A percentile compares a stretch with the other conserved stretches of the same genome.
Evolutionary conservation across 1,284 basidiomycete species (phyloP).

Genomic region (Cryptococcus sp.): DNA sequence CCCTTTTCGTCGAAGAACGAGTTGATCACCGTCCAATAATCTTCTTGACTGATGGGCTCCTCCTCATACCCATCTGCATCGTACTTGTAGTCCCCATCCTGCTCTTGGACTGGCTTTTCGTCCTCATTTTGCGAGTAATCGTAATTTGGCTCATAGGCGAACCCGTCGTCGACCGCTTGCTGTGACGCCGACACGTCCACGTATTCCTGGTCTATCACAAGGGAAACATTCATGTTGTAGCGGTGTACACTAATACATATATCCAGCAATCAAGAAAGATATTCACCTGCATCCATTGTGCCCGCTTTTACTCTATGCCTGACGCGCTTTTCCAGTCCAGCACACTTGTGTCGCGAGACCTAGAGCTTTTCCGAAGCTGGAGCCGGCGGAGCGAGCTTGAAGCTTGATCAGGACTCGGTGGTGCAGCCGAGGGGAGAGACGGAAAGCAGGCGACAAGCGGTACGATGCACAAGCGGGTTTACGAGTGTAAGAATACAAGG

Average conservation of each 20-base stretch:
- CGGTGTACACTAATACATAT: conserved; percentile 1
- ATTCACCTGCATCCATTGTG: conserved; percentile 50
- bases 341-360: too few species aligned
- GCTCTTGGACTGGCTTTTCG: conserved; percentile 13
- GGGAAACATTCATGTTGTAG: conserved; percentile 28
- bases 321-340: not conserved
- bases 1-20: conserved; percentile 97
- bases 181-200: conserved; percentile 6
- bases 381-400: too few species aligned
- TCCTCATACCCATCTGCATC: conserved; percentile 56
- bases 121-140: conserved; percentile 23
- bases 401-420: too few species aligned
- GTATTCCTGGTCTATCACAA: conserved; percentile 20
- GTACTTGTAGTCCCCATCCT: conserved; percentile 20
- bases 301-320: conserved; percentile 8
- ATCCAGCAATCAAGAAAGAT: conserved; percentile 14
- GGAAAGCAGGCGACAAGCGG: not conserved
- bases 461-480: not conserved
- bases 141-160: conserved; percentile 39
- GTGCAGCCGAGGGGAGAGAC: too few species aligned
- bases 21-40: conserved; percentile 93
- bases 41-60: conserved; percentile 78
- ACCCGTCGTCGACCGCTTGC: conserved; percentile 29
- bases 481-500: too few species aligned
- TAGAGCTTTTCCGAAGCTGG: too few species aligned